Evolutionary conservation across 2,329 filamentous ascomycete genomes (phyloP).

Genomic region (Coniella lustricola): DNA sequence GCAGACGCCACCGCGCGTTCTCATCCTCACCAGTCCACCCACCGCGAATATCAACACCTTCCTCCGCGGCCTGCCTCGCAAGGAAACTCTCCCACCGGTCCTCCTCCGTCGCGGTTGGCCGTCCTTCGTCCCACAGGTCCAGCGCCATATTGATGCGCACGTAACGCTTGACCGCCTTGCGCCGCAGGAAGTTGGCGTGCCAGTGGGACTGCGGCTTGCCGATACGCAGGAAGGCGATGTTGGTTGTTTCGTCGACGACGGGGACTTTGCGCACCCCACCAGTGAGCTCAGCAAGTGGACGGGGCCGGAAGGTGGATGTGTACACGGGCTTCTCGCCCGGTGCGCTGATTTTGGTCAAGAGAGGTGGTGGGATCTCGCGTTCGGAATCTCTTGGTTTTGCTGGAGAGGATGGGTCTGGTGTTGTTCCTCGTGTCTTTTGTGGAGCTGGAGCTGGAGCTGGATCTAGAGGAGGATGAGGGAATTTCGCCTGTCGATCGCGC

Average conservation of each 20-base stretch:
- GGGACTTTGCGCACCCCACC: constrained; percentile 52
- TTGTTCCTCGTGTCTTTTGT: no score
- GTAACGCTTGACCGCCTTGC: constrained; percentile 40
- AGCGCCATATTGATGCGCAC: constrained; percentile 31
- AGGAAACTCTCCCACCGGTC: constrained; percentile 44
- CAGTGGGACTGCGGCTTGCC: constrained; percentile 55
- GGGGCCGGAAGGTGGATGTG: constrained; percentile 37
- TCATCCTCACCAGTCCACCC: constrained; percentile 31
- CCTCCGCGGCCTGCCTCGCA: constrained; percentile 29
- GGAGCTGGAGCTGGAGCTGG: constrained; percentile 23
- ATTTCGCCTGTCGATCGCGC: constrained; percentile 22
- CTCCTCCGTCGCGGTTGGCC: constrained; percentile 29
- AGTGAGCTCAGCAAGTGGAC: constrained; percentile 40
- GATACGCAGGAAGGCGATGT: constrained; percentile 58
- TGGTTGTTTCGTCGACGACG: constrained; percentile 42
- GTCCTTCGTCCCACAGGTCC: constrained; percentile 31
- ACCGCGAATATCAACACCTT: constrained; percentile 17
- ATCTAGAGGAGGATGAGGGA: constrained; percentile 28
- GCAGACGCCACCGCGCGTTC: constrained; percentile 6
- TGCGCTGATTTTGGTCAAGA: constrained; percentile 13
- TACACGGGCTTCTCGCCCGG: constrained; percentile 39
- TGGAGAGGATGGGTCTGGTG: no score
- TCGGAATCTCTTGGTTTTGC: no score
- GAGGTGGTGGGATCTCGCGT: constrained; percentile 16
- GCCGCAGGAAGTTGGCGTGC: constrained; percentile 51